Evolutionary conservation across 768 basidiomycete genomes (phyloP).

Genomic region (Amanita inopinata): DNA sequence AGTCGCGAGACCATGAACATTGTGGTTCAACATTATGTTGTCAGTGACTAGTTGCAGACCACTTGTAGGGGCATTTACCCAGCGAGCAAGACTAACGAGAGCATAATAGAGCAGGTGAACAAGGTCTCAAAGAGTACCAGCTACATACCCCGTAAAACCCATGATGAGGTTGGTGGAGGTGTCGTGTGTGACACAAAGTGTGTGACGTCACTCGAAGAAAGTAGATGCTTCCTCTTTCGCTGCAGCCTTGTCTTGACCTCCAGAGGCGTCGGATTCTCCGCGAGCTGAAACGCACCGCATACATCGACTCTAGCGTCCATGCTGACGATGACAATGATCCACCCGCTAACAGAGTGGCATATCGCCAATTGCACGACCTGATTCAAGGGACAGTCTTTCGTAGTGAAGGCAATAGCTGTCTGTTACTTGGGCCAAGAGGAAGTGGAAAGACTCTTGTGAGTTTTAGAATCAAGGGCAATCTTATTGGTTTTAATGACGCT

Average conservation of each 20-base stretch:
- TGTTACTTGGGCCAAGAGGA: constrained; percentile 76
- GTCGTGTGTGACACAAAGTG: constrained; percentile 11
- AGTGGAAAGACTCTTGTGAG: constrained; percentile 78
- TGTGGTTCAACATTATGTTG: constrained; percentile 64
- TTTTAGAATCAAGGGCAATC: background rate
- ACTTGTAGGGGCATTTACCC: constrained; percentile 73
- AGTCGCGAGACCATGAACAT: no score
- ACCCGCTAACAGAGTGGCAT: constrained; percentile 42
- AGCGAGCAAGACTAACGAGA: constrained; percentile 54
- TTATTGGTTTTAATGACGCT: constrained; percentile 18
- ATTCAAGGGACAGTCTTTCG: constrained; percentile 65
- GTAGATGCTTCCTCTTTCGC: background rate
- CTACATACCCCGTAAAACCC: constrained; percentile 53
- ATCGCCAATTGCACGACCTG: constrained; percentile 50
- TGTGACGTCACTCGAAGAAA: constrained; percentile 22
- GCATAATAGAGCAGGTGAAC: constrained; percentile 8
- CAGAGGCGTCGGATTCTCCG: constrained; percentile 13
- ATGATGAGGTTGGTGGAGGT: constrained; percentile 19
- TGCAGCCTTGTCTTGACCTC: background rate
- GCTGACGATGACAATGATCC: constrained; percentile 20
- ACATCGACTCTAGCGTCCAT: constrained; percentile 12
- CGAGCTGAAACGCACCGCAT: constrained; percentile 2
- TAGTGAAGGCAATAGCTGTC: constrained; percentile 90
- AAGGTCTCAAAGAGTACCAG: constrained; percentile 2
- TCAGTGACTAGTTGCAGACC: constrained; percentile 60